These are phyloP conservation scores for Barbatosphaeria neglecta DNA, from an alignment of 495 filamentous ascomycete species.

Conservation along the genomic window DNA sequence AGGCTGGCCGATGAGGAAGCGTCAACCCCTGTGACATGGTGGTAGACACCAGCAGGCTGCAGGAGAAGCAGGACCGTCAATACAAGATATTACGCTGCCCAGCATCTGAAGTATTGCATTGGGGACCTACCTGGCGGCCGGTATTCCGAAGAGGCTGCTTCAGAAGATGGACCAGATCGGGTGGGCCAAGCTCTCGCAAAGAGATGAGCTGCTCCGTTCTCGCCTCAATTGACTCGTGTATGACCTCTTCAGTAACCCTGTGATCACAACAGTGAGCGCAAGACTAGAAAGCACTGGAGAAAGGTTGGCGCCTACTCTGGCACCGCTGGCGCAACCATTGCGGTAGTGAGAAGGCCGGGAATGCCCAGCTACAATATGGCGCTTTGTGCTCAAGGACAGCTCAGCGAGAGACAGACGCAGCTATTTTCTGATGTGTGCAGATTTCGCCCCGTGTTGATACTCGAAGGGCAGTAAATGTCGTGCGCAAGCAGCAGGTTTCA, in stretches of 20 bases:
- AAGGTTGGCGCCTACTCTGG: conserved; percentile 58
- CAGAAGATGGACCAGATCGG: conserved; percentile 87
- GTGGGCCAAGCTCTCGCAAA: conserved; percentile 85
- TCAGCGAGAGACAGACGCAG: neutral
- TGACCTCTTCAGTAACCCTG: conserved; percentile 84
- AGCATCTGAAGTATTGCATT: neutral
- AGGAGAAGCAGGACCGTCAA: conserved; percentile 3
- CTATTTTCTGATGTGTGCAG: too few species aligned
- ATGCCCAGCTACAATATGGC: neutral
- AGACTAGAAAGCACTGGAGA: neutral
- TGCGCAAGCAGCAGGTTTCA: too few species aligned
- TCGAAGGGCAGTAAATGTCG: neutral
- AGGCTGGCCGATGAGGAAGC: conserved; percentile 94
- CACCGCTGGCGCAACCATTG: conserved; percentile 81
- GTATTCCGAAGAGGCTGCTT: conserved; percentile 64
- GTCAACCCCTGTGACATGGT: conserved; percentile 96
- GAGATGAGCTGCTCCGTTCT: conserved; percentile 75
- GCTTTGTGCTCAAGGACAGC: neutral
- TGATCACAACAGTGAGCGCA: conserved; percentile 9
- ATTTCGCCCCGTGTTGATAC: neutral
- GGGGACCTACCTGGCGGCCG: conserved; percentile 47
- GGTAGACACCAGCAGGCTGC: conserved; percentile 85
- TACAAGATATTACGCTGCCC: neutral
- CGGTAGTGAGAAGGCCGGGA: conserved; percentile 7
- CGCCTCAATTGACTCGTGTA: conserved; percentile 78